A percentile compares a stretch with the other conserved stretches of the same genome.
Evolutionary conservation across 164 flowering plant genomes (phyloP).

Genomic region (Dillenia suffruticosa): DNA sequence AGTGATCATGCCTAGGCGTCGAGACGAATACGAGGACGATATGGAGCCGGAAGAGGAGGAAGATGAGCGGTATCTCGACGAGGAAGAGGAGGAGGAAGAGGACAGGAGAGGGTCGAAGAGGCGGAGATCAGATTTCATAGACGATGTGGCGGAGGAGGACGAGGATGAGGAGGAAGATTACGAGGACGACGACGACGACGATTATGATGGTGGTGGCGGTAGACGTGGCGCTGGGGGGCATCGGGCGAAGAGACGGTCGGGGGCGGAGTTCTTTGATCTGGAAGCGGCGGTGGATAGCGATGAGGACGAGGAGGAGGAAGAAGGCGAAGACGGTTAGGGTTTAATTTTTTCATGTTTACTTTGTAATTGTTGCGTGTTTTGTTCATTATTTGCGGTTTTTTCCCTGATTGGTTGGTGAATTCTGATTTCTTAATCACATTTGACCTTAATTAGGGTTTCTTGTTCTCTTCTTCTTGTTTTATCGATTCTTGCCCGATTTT

Average conservation of each 20-base stretch:
- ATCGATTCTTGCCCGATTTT: no score
- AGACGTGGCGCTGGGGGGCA: conserved; percentile 12
- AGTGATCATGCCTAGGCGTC: conserved; percentile 18
- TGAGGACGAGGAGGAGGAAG: conserved; percentile 72
- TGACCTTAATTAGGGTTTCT: neutral
- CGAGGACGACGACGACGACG: conserved; percentile 73
- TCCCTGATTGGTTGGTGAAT: neutral
- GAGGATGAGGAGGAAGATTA: conserved; percentile 78
- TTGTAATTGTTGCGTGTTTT: no score
- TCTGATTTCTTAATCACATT: neutral
- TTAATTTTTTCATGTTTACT: neutral
- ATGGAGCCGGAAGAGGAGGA: conserved; percentile 26
- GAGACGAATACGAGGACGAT: conserved; percentile 33
- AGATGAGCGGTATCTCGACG: conserved; percentile 17
- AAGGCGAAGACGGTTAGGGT: conserved; percentile 60
- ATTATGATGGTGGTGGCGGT: conserved; percentile 42
- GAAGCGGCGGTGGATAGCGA: conserved; percentile 57
- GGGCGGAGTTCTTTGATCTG: conserved; percentile 38
- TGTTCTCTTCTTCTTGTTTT: neutral
- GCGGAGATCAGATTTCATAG: conserved; percentile 26
- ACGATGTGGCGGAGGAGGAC: conserved; percentile 21
- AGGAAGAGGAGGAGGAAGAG: conserved; percentile 41
- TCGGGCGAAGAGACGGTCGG: conserved; percentile 26
- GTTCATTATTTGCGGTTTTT: no score
- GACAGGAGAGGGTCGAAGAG: conserved; percentile 13